Evolutionary conservation across 176 grass and related monocot species (phyloP).

Genomic region (Dendrocalamus sinicus): DNA sequence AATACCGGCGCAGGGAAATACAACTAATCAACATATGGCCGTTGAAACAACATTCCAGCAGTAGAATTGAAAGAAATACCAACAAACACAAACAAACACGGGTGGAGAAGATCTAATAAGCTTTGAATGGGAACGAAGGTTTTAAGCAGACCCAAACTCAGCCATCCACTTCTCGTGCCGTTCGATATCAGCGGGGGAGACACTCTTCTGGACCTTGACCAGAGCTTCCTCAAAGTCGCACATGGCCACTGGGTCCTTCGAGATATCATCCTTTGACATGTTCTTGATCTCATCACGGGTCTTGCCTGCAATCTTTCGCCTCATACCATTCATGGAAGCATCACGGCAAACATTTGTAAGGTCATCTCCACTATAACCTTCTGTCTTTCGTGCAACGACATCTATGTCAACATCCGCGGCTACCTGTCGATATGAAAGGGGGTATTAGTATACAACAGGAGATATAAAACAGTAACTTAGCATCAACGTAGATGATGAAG

Average conservation of each 20-base stretch:
- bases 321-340: conserved; percentile 91
- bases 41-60: neutral
- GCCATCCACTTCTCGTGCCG: conserved; percentile 95
- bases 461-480: conserved; percentile 6
- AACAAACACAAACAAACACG: conserved; percentile 1
- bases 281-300: conserved; percentile 91
- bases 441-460: neutral
- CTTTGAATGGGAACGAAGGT: neutral
- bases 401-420: conserved; percentile 72
- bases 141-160: conserved; percentile 82
- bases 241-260: conserved; percentile 89
- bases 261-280: conserved; percentile 92
- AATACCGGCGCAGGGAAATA: neutral
- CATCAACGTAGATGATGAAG: neutral
- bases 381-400: conserved; percentile 76
- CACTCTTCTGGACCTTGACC: conserved; percentile 87
- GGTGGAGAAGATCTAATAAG: neutral
- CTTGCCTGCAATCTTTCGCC: conserved; percentile 95
- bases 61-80: neutral
- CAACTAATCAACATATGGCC: neutral
- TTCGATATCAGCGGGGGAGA: conserved; percentile 78
- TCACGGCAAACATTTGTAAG: conserved; percentile 98
- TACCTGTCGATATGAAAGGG: conserved; percentile 54
- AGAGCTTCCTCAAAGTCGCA: conserved; percentile 89
- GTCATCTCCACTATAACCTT: conserved; percentile 92